Base-by-base conservation (phyloP, 805 yeast species). In the Komagataella pseudopastoris region DNA sequence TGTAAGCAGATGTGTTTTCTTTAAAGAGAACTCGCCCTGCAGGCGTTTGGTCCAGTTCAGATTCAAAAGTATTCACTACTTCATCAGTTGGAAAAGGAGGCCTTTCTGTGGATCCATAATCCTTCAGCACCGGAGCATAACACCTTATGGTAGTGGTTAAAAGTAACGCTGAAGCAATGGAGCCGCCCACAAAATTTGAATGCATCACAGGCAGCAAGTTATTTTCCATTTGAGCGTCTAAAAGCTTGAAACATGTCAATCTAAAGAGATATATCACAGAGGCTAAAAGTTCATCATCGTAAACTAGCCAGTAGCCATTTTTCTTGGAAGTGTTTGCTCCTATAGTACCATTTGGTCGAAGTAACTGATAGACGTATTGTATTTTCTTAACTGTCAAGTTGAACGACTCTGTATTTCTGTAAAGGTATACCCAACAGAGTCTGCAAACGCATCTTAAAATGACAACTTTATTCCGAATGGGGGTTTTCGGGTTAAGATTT, bases 381-480 rank as follows among this genome's bases (percentile, higher is more conserved):
- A 30, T 30, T 30, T 30, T 30, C 39, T 30, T 30, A 30, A 30
- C 39, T 5, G 39, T 89, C 53, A 86, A 83, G 62, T 91, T 93
- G 58, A 91, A 68, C 0, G 97, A 85, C 57, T 95, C 99, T 0
- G 95, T 78, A 56, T 89, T 80, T 55, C 98, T 72, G 64, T 83
- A 88, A 22, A 89, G 68, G 61, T 86, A 93, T 0, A 90, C 95
- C 99, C 99, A 93, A 0, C 87, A 66, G 36, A 95, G 69, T 53
- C 96, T 69, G 0, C 95, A 75, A 3, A 84, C 67, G 52, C 90
- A 81, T 0, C 79, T 78, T 14, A 86, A 74, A 46, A 80, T 75
- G 2, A 77, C 77, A 0, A 78, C 71, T 57, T 83, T 79, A 49
- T 72, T 74, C 0, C 68, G 61, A 10, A 76, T 74, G 48, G 63